Evolutionary conservation across 2,329 filamentous ascomycete species (phyloP), one percentile per base, ranked within the genome.

Genomic region (Trichoderma sp.): DNA sequence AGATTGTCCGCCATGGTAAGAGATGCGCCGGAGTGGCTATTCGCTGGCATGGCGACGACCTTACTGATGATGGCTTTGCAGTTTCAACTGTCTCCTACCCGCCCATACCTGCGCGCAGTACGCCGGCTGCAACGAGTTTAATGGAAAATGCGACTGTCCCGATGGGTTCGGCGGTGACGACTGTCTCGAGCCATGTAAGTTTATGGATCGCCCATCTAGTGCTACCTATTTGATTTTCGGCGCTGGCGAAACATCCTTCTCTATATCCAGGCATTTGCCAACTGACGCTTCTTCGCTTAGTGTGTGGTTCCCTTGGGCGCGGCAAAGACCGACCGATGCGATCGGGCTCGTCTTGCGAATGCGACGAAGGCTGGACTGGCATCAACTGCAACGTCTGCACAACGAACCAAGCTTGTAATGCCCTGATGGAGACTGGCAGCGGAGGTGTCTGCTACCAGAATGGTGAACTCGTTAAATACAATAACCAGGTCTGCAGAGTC

Each of bases 371-470:
- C 68, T 99, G 96, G 96, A 88, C 88, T 51, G 96, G 96, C 72
- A 95, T 99, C 82, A 99, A 99, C 83, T 99, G 96, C 87, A 99
- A 96, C 76, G 93, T 99, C 68, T 99, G 96, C 81, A 89, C 91
- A 70, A 89, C 89, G 4, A 86, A 98, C 78, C 84, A 91, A 73
- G 94, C 92, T 18, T 99, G 96, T 77, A 89, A 96, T 77, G 90
- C 92, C 39, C 83, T 99, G 80, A 97, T 97, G 90, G 92, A 93
- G 4, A 89, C 90, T 16, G 87, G 87, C 4, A 87, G 93, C 70
- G 93, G 90, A 56, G 96, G 94, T 37, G 90, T 97, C 13, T 99
- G 96, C 82, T 98, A 97, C 78, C 91, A 92, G 76, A 90, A 95
- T 73, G 95, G 95, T 56, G 89, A 97, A 73, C 90, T 96, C 13